These are phyloP conservation scores for Pestalotiopsis sp. DNA, from an alignment of 2,329 filamentous ascomycete genomes.

Conservation along the genomic window DNA sequence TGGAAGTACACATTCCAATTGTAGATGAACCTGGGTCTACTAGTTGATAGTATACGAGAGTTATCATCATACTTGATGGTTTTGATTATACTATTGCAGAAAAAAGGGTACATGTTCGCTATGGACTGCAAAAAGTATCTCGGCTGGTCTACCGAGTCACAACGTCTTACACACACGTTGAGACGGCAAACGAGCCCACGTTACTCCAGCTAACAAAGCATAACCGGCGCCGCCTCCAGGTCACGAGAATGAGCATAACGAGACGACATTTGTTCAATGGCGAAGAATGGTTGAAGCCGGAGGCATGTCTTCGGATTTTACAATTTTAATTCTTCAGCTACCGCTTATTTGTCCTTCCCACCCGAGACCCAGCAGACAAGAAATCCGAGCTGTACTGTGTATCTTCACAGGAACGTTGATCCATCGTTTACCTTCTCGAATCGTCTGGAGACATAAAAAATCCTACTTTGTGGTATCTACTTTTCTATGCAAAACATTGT, in stretches of 20 bases:
- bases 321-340: not conserved
- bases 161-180: too few relatives aligned
- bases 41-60: too few relatives aligned
- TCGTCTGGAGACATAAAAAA: not conserved
- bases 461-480: not conserved
- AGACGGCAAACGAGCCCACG: not conserved
- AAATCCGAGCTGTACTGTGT: not conserved
- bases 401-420: not conserved
- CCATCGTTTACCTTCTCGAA: not conserved
- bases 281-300: not conserved
- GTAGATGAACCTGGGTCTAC: too few relatives aligned
- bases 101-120: too few relatives aligned
- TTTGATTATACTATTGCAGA: too few relatives aligned
- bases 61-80: too few relatives aligned
- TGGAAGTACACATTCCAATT: too few relatives aligned
- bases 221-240: not conserved
- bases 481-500: not conserved
- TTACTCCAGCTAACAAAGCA: not conserved
- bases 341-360: too few relatives aligned
- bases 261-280: not conserved
- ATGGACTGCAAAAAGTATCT: too few relatives aligned
- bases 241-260: not conserved
- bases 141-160: too few relatives aligned
- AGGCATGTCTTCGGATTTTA: not conserved
- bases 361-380: not conserved